Conservation (phyloP, 495 filamentous ascomycete genomes). For the Peziza echinospora region DNA sequence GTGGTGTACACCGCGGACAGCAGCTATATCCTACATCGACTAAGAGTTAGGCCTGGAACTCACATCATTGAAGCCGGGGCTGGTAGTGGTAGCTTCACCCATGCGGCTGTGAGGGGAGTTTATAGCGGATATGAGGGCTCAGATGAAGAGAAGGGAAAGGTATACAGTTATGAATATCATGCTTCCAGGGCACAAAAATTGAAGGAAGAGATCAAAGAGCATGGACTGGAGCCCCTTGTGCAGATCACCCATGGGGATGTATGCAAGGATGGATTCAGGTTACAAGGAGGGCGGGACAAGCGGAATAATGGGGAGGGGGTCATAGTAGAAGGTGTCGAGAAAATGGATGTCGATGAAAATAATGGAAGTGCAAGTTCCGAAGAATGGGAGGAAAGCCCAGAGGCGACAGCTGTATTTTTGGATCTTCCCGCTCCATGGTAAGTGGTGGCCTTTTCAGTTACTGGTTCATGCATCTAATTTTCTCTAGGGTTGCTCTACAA, state of each 20-base stretch:
- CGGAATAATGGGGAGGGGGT: constrained; percentile 6
- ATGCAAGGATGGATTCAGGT: constrained; percentile 63
- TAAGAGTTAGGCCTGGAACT: constrained; percentile 60
- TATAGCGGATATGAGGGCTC: constrained; percentile 45
- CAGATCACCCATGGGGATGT: constrained; percentile 81
- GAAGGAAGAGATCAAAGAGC: constrained; percentile 46
- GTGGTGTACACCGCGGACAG: constrained; percentile 97
- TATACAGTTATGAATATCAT: constrained; percentile 91
- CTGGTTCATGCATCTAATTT: too few relatives aligned
- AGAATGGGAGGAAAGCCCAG: constrained; percentile 31
- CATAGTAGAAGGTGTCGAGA: background rate
- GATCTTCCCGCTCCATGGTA: constrained; percentile 79
- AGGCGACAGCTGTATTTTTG: constrained; percentile 66
- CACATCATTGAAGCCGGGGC: constrained; percentile 81
- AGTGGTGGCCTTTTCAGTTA: background rate
- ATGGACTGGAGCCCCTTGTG: constrained; percentile 51
- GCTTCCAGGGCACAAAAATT: constrained; percentile 51
- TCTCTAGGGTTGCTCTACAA: constrained; percentile 44
- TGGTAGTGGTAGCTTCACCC: constrained; percentile 86
- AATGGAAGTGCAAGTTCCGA: background rate
- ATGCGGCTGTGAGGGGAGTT: constrained; percentile 67
- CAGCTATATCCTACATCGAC: constrained; percentile 76
- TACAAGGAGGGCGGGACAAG: background rate
- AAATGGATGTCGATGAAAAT: background rate
- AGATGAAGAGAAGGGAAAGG: constrained; percentile 37